Base-by-base conservation (phyloP, 768 basidiomycete genomes). In the Kwoniella sp. region DNA sequence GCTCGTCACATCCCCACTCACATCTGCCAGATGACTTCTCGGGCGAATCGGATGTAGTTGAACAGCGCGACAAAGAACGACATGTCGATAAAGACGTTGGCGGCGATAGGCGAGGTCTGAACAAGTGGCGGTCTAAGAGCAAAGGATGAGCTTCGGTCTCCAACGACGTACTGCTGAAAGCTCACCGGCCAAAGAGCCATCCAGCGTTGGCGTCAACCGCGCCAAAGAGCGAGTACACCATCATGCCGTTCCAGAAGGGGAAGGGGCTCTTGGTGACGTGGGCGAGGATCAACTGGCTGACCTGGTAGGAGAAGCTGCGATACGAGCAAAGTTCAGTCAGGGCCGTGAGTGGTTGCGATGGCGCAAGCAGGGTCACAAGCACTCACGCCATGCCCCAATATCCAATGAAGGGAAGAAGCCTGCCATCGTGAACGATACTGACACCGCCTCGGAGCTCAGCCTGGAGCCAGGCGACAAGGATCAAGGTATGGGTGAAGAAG, bases 281-380 rank as follows among this genome's bases (percentile, higher is more conserved):
- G 0, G 91, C 88, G 39, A 95, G 77, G 65, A 96, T 98, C 79
- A 98, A 87, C 60, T 85, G 78, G 10, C 89, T 89, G 31, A 95
- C 92, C 70, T 91, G 75, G 59, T 77, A 77, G 1, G 85, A 69
- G 53, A 75, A 77, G 28, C 73, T 69, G 36, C 52, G 19, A 6
- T 3, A 25, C n/a, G n/a, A n/a, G n/a, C n/a, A n/a, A n/a, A n/a
- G n/a, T n/a, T n/a, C n/a, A n/a, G n/a, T n/a, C n/a, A n/a, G n/a
- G n/a, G n/a, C n/a, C n/a, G n/a, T n/a, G n/a, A n/a, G n/a, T n/a
- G n/a, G n/a, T n/a, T n/a, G n/a, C n/a, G 40, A 15, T 5, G 87
- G n/a, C n/a, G n/a, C 85, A 60, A 89, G 88, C 73, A 88, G 86
- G 46, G 88, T 73, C 5, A 3, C 2, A n/a, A n/a, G 3, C 10